These are phyloP conservation scores for Linanthus parryae DNA, from an alignment of 148 eudicot genomes.

Conservation along the genomic window DNA sequence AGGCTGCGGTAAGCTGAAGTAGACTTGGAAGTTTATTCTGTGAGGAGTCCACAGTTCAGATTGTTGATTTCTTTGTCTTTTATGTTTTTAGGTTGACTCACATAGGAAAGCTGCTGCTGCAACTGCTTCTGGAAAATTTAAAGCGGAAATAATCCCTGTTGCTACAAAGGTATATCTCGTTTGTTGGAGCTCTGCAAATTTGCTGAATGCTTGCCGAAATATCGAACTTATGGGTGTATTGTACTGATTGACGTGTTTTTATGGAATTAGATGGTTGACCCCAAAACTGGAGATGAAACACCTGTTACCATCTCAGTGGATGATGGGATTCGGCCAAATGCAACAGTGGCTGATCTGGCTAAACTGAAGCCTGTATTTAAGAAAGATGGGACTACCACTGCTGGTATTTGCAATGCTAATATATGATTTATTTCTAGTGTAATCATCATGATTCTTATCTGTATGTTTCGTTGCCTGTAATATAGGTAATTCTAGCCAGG, in stretches of 20 bases:
- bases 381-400: constrained; percentile 92
- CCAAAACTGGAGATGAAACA: constrained; percentile 94
- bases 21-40: background rate
- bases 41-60: background rate
- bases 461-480: constrained; percentile 4
- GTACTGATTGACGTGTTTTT: no score
- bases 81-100: constrained; percentile 73
- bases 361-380: constrained; percentile 89
- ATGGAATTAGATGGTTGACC: constrained; percentile 70
- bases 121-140: constrained; percentile 87
- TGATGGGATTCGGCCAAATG: constrained; percentile 86
- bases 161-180: constrained; percentile 55
- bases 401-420: constrained; percentile 42
- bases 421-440: background rate
- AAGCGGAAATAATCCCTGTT: constrained; percentile 85
- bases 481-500: constrained; percentile 94
- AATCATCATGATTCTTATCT: background rate
- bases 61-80: background rate
- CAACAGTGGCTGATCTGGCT: constrained; percentile 55
- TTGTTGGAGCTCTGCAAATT: background rate
- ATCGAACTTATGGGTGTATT: no score
- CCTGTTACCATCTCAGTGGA: constrained; percentile 71
- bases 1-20: constrained; percentile 77
- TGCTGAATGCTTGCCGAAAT: no score
- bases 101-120: constrained; percentile 97